These are phyloP conservation scores for Stemphylium beticola DNA, from an alignment of 2,329 filamentous ascomycete genomes.

Conservation along the genomic window DNA sequence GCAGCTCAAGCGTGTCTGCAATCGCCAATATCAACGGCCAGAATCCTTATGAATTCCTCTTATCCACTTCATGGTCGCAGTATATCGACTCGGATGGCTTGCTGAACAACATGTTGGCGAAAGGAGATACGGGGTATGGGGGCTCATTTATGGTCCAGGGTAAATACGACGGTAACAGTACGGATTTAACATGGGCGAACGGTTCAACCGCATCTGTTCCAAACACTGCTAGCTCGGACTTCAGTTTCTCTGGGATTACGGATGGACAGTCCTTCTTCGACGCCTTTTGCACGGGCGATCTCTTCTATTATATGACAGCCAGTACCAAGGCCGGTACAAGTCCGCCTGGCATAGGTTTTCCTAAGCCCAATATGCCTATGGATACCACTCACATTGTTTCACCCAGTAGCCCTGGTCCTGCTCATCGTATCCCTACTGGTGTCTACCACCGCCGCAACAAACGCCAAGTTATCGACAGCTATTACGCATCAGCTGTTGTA, in stretches of 20 bases:
- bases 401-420: constrained; percentile 14
- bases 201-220: constrained; percentile 23
- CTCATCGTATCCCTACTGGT: constrained; percentile 31
- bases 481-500: constrained; percentile 22
- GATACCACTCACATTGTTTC: neutral
- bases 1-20: constrained; percentile 30
- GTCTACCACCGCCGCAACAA: constrained; percentile 26
- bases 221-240: constrained; percentile 26
- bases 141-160: constrained; percentile 25
- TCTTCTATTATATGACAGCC: constrained; percentile 1
- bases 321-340: constrained; percentile 7
- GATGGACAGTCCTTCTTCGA: constrained; percentile 49
- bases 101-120: constrained; percentile 29
- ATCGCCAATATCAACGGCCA: constrained; percentile 36
- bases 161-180: constrained; percentile 31
- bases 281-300: constrained; percentile 36
- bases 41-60: constrained; percentile 32
- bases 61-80: constrained; percentile 23
- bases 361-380: neutral
- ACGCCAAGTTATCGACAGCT: constrained; percentile 16
- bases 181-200: constrained; percentile 42
- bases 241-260: constrained; percentile 34
- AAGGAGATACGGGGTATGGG: constrained; percentile 27
- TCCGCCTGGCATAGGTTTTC: neutral
- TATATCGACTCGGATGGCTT: constrained; percentile 33